A percentile compares a stretch with the other conserved stretches of the same genome.
Evolutionary conservation across 768 basidiomycete species (phyloP).

Genomic region (Pleurotus djamor): DNA sequence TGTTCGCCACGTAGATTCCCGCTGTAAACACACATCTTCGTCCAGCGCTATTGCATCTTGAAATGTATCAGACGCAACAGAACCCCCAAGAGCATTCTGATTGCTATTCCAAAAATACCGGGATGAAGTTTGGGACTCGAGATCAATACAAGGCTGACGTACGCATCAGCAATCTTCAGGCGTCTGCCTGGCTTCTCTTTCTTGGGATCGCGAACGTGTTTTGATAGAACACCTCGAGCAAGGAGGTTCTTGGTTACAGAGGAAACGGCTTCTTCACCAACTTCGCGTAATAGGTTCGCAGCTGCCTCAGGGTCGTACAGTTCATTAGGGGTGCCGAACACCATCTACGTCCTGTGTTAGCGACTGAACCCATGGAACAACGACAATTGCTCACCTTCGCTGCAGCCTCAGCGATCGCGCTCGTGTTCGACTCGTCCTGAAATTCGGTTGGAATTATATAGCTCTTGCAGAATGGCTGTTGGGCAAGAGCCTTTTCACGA

Average conservation of each 20-base stretch:
- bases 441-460: constrained; percentile 25
- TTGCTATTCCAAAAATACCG: constrained; percentile 41
- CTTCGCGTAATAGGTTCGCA: constrained; percentile 50
- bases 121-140: not conserved
- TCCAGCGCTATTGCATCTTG: constrained; percentile 63
- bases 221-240: constrained; percentile 63
- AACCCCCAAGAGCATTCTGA: constrained; percentile 63
- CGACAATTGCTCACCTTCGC: constrained; percentile 52
- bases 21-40: constrained; percentile 50
- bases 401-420: constrained; percentile 62
- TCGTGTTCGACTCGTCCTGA: constrained; percentile 30
- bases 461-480: constrained; percentile 50
- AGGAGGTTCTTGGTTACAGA: constrained; percentile 60
- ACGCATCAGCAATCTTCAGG: constrained; percentile 76
- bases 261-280: constrained; percentile 55
- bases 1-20: constrained; percentile 57
- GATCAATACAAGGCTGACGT: constrained; percentile 10
- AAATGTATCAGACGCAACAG: constrained; percentile 60
- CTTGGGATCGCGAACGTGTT: constrained; percentile 57
- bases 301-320: constrained; percentile 62
- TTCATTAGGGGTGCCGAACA: constrained; percentile 70
- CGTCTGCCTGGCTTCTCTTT: constrained; percentile 71
- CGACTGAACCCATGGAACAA: not conserved
- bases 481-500: constrained; percentile 66
- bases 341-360: constrained; percentile 51